phyloP scores from a whole-genome alignment of 2,329 filamentous ascomycete genomes.

The Microcyclospora tardicrescens region DNA sequence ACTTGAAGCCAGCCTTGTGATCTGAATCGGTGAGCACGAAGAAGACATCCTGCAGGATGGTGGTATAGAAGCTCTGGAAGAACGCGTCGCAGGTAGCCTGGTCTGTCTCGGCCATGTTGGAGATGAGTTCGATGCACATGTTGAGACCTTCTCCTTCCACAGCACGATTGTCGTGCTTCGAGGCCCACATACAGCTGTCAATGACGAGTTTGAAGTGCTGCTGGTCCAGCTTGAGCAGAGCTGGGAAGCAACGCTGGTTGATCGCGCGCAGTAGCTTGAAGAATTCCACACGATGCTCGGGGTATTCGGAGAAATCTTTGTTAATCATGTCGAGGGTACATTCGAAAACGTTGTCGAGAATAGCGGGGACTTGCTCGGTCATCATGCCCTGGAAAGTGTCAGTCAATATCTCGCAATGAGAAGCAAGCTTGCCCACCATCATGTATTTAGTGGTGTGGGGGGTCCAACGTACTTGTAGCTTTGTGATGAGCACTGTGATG shows the following conservation, averaged over 20 bases:
- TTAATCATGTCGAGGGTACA: conserved; percentile 99
- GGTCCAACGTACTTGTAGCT: conserved; percentile 73
- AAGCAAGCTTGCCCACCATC: conserved; percentile 19
- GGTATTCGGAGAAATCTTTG: conserved; percentile 99
- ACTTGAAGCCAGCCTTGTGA: conserved; percentile 98
- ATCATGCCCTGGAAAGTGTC: conserved; percentile 56
- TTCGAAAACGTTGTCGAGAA: conserved; percentile 98
- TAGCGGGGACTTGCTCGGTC: conserved; percentile 94
- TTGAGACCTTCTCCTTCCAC: conserved; percentile 92
- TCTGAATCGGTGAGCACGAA: conserved; percentile 96
- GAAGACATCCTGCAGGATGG: conserved; percentile 94
- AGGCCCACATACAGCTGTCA: conserved; percentile 99
- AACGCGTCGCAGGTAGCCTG: conserved; percentile 77
- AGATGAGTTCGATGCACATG: conserved; percentile 96
- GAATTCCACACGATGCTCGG: conserved; percentile 97
- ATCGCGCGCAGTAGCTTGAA: conserved; percentile 94
- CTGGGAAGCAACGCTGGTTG: conserved; percentile 93
- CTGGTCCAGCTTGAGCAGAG: conserved; percentile 84
- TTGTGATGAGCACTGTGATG: conserved; percentile 94
- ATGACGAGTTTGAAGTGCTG: conserved; percentile 99
- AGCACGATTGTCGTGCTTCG: conserved; percentile 97
- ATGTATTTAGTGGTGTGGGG: conserved; percentile 39
- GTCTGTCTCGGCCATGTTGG: conserved; percentile 81
- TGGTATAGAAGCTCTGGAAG: conserved; percentile 95
- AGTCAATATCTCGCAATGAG: conserved; percentile 4